Evolutionary conservation across 106 monocot species (phyloP).

Genomic region (Allium cepa): DNA sequence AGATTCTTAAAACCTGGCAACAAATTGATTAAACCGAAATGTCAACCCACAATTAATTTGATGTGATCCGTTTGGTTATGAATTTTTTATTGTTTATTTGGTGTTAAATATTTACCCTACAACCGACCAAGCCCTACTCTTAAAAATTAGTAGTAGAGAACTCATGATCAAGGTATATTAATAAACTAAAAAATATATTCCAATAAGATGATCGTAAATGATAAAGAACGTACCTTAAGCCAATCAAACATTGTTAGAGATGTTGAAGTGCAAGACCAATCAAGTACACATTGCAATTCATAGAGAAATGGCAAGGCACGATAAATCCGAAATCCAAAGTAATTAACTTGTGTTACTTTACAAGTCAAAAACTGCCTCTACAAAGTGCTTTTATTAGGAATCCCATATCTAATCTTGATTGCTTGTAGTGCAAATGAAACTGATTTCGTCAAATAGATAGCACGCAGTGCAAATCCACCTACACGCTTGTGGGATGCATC

Average conservation of each 20-base stretch:
- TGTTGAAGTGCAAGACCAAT: slow-evolving; percentile 93
- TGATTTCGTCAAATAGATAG: slow-evolving; percentile 85
- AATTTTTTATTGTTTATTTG: no score
- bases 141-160: no score
- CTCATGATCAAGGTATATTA: no score
- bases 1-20: no score
- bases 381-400: slow-evolving; percentile 85
- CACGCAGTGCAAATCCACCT: slow-evolving; percentile 85
- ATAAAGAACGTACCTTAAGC: slow-evolving; percentile 65
- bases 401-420: slow-evolving; percentile 75
- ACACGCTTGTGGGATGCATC: slow-evolving; percentile 49
- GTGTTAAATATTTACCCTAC: no score
- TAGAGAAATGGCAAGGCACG: slow-evolving; percentile 92
- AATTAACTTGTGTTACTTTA: slow-evolving; percentile 82
- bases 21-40: no score
- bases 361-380: slow-evolving; percentile 87
- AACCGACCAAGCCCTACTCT: no score
- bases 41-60: no score
- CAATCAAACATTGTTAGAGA: slow-evolving; percentile 99
- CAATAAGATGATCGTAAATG: background rate
- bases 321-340: slow-evolving; percentile 86
- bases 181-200: background rate
- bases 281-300: slow-evolving; percentile 96
- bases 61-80: no score
- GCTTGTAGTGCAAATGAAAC: slow-evolving; percentile 86